phyloP scores from a whole-genome alignment of 1,284 basidiomycete genomes.

The Tranzscheliella williamsii region DNA sequence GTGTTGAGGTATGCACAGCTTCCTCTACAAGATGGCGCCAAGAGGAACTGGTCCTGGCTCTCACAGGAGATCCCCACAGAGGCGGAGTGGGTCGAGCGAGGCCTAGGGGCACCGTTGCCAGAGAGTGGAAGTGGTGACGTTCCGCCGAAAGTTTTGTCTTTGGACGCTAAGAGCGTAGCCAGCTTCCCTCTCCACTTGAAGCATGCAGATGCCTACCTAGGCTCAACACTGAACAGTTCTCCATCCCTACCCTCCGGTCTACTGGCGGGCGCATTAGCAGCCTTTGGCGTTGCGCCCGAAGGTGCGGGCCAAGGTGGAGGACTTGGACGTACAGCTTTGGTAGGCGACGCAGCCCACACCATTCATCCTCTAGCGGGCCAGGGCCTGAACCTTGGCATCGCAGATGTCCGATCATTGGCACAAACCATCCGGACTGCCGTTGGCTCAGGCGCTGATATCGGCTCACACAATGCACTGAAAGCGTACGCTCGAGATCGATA shows the following conservation, averaged over 20 bases:
- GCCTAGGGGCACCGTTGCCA: slow-evolving; percentile 24
- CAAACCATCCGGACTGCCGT: slow-evolving; percentile 28
- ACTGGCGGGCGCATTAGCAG: slow-evolving; percentile 34
- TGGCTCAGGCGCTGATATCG: slow-evolving; percentile 48
- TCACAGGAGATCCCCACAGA: slow-evolving; percentile 21
- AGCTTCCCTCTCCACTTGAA: slow-evolving; percentile 87
- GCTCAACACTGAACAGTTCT: slow-evolving; percentile 62
- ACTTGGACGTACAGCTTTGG: slow-evolving; percentile 76
- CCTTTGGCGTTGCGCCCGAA: slow-evolving; percentile 32
- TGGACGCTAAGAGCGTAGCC: slow-evolving; percentile 78
- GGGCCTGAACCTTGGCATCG: slow-evolving; percentile 89
- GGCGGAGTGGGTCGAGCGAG: slow-evolving; percentile 30
- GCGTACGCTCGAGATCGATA: slow-evolving; percentile 52
- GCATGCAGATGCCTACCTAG: slow-evolving; percentile 85
- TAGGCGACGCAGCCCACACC: slow-evolving; percentile 95
- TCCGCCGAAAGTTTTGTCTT: slow-evolving; percentile 74
- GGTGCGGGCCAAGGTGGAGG: slow-evolving; percentile 41
- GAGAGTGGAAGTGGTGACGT: slow-evolving; percentile 38
- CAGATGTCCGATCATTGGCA: slow-evolving; percentile 67
- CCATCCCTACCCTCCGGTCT: slow-evolving; percentile 26
- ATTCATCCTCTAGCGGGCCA: slow-evolving; percentile 97
- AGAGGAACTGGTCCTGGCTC: slow-evolving; percentile 40
- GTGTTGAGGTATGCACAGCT: slow-evolving; percentile 65
- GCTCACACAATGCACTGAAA: slow-evolving; percentile 45
- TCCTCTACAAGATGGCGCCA: not conserved